Evolutionary conservation across 2,329 filamentous ascomycete species (phyloP), one percentile per base, ranked within the genome.

Genomic region (Venturiaceae sp.): DNA sequence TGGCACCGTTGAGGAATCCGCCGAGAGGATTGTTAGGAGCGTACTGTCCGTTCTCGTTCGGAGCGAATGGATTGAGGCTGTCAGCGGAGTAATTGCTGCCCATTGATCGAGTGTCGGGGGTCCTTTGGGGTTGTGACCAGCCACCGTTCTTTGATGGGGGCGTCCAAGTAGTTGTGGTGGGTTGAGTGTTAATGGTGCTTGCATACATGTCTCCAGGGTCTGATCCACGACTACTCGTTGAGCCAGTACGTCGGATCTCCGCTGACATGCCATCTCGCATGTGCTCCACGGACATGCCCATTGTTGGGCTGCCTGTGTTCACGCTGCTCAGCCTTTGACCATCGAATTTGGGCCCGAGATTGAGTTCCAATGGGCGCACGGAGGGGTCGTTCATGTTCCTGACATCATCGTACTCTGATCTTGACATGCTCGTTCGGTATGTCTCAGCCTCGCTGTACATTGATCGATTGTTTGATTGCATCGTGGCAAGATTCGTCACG

Each of bases 261-360:
- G 57, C 57, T 8, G 32, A 33, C 47, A 58, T 30, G 8, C 58
- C 53, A 26, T 59, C 36, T 33, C 23, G 50, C 4, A 46, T n/a
- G 26, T 74, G 71, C 58, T 75, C 73, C 32, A 64, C 71, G 53
- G 82, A 83, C 60, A 84, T 79, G 9, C 83, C 80, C 52, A 91
- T 80, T 1, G 85, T 85, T 1, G 88, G 87, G 65, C 86, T 90
- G 54, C 82, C 84, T 4, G 84, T 83, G 53, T 81, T 80, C 32
- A 92, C 88, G 21, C 81, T 79, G 65, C 80, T 86, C 64, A 91
- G 75, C 30, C 81, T 80, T 53, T 83, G 80, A 41, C 76, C 72
- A n/a, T 46, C 46, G 28, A 60, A 60, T 26, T 54, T 60, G 7
- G 56, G 46, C 37, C 60, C 71, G 52, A 71, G 72, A 59, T 79